Conservation (phyloP, 139 green algal species). For the Picochlorum sp. region DNA sequence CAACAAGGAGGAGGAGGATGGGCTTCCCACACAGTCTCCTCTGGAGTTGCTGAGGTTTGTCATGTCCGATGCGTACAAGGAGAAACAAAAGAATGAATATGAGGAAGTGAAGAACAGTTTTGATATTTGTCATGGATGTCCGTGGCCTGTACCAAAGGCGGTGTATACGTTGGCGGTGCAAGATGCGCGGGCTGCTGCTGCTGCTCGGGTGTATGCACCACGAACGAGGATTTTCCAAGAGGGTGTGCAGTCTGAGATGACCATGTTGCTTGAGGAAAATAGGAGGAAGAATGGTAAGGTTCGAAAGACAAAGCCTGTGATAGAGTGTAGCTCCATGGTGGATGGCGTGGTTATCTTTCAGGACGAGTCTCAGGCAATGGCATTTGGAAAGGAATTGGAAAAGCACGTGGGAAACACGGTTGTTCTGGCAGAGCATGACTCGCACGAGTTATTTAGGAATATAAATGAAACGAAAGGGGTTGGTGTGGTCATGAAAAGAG, state of each 20-base stretch:
- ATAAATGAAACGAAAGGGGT: slow-evolving; percentile 33
- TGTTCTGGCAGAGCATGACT: slow-evolving; percentile 47
- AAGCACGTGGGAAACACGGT: slow-evolving; percentile 7
- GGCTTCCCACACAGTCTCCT: slow-evolving; percentile 1
- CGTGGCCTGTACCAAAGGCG: slow-evolving; percentile 53
- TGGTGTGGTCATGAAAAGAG: slow-evolving; percentile 46
- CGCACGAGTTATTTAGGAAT: slow-evolving; percentile 49
- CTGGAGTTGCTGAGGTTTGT: slow-evolving; percentile 33
- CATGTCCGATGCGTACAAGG: slow-evolving; percentile 29
- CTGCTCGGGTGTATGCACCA: slow-evolving; percentile 37
- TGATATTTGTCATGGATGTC: slow-evolving; percentile 45
- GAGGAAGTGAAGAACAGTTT: slow-evolving; percentile 32
- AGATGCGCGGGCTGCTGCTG: not conserved
- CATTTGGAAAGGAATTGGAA: slow-evolving; percentile 45
- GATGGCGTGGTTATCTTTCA: slow-evolving; percentile 63
- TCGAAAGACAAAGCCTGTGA: slow-evolving; percentile 12
- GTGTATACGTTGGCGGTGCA: slow-evolving; percentile 47
- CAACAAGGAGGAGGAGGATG: not conserved
- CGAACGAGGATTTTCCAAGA: slow-evolving; percentile 34
- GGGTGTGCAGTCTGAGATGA: slow-evolving; percentile 39
- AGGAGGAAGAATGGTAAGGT: slow-evolving; percentile 9
- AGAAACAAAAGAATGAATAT: slow-evolving; percentile 21
- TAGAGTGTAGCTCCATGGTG: slow-evolving; percentile 33
- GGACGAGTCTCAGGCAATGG: slow-evolving; percentile 35
- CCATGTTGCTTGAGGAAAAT: slow-evolving; percentile 40